These are phyloP conservation scores for Candida labiduridarum DNA, from an alignment of 1,139 yeast species.

Conservation along the genomic window DNA sequence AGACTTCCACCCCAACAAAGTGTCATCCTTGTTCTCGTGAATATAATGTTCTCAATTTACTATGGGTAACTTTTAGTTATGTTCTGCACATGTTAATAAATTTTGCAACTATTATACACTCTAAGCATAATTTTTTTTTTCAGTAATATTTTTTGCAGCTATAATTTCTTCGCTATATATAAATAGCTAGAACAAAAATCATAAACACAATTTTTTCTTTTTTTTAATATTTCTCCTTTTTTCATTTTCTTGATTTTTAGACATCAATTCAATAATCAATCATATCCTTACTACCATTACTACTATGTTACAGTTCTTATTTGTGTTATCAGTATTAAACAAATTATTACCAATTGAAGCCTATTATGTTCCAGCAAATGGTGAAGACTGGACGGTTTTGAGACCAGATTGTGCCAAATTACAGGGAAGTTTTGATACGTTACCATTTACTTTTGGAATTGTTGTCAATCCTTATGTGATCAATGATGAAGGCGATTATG, in stretches of 20 bases:
- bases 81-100: background rate
- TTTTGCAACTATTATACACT: background rate
- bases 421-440: conserved; percentile 24
- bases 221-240: background rate
- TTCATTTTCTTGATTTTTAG: background rate
- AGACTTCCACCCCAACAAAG: background rate
- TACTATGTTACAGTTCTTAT: conserved; percentile 6
- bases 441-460: conserved; percentile 38
- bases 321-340: conserved; percentile 4
- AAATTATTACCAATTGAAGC: conserved; percentile 4
- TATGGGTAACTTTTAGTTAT: background rate
- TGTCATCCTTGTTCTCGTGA: background rate
- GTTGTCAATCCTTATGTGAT: conserved; percentile 30
- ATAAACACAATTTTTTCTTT: background rate
- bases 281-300: background rate
- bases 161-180: background rate
- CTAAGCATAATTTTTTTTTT: background rate
- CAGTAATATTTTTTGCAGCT: background rate
- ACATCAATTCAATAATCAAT: background rate
- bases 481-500: conserved; percentile 21
- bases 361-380: conserved; percentile 33
- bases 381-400: conserved; percentile 38
- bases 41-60: background rate
- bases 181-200: background rate
- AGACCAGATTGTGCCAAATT: conserved; percentile 24